A percentile compares a stretch with the other conserved stretches of the same genome.
Conservation (phyloP, 116 monocot genomes). For the Trichopus zeylanicus region DNA sequence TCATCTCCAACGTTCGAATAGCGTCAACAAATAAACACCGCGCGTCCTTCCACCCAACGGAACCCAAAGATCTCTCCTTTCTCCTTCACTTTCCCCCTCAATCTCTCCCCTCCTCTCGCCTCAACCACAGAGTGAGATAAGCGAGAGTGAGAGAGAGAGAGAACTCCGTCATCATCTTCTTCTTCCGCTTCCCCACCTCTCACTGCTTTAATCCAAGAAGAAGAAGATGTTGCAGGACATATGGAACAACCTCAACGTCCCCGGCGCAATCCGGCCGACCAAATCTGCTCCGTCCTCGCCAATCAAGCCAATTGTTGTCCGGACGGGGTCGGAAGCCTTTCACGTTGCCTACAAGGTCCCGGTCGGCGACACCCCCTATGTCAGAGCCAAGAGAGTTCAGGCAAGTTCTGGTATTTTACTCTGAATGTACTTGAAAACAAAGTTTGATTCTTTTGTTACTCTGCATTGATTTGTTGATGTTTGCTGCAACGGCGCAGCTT, state of each 20-base stretch:
- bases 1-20: slow-evolving; percentile 30
- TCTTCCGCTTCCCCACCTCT: no score
- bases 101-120: no score
- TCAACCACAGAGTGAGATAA: no score
- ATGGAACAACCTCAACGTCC: slow-evolving; percentile 23
- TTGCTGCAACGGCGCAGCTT: no score
- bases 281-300: slow-evolving; percentile 68
- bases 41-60: neutral
- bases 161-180: no score
- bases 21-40: no score
- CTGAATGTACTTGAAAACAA: neutral
- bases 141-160: no score
- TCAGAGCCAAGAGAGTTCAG: slow-evolving; percentile 84
- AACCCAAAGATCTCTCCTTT: neutral
- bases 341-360: slow-evolving; percentile 79
- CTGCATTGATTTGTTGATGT: neutral
- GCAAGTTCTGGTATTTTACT: slow-evolving; percentile 12
- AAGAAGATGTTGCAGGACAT: slow-evolving; percentile 33
- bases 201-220: no score
- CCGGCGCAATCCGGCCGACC: slow-evolving; percentile 18
- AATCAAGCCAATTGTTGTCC: slow-evolving; percentile 35
- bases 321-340: slow-evolving; percentile 38
- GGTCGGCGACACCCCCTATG: slow-evolving; percentile 85
- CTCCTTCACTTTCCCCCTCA: neutral
- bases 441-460: neutral